Evolutionary conservation across 208 protist genomes (phyloP), one percentile per base, ranked within the genome.

Genomic region (Borovskyia barvae): DNA sequence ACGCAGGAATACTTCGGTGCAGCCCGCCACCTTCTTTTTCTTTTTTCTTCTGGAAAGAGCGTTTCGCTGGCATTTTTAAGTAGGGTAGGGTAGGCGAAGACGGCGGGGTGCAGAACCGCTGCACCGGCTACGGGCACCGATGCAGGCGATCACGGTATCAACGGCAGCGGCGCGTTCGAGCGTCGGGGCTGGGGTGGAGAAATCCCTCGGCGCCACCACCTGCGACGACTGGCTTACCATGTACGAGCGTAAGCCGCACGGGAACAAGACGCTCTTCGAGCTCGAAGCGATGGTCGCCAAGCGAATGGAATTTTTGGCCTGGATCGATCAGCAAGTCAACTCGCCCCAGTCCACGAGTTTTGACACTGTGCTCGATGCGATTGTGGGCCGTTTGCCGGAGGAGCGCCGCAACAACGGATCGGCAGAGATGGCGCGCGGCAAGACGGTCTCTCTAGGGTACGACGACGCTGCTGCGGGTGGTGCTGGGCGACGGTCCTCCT

Each of bases 281-380:
- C 67, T 95, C 11, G 85, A 95, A 66, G 81, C 75, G 3, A 73
- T 91, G 53, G 77, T 92, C 5, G 89, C 79, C n/a, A 92, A 92
- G 65, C 85, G 89, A 24, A 90, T 95, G 83, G 85, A 95, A 70
- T 72, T 95, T 29, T 79, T 95, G 0, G 81, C 80, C 0, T 92
- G 85, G 84, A 88, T 95, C 30, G 83, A 95, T 39, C 79, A 90
- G 46, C n/a, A 85, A 37, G 14, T 78, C 9, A 89, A 90, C 70
- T 87, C 84, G 2, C 82, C 82, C 0, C 63, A 73, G 17, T 30
- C 73, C 3, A 85, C 80, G 48, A 77, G 62, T 46, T 87, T 82
- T 42, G 76, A 80, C 9, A 54, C 48, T 1, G 60, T 91, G 33
- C 71, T 92, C 15, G 79, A 90, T 29, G 72, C 80, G 26, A 87